phyloP scores from a whole-genome alignment of 192 early-diverging fungal species.

The Coemansia sp. region DNA sequence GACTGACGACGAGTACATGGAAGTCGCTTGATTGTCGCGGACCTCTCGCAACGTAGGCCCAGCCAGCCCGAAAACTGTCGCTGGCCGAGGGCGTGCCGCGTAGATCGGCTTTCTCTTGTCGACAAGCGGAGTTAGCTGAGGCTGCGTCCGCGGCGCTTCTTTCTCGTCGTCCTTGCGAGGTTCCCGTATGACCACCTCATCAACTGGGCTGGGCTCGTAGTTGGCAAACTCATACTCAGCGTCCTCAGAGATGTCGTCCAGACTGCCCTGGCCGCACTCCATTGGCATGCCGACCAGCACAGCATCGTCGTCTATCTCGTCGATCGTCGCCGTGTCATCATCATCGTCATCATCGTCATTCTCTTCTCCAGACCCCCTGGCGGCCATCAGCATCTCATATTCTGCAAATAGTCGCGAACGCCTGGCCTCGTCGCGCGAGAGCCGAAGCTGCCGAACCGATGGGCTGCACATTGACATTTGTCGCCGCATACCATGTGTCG shows the following conservation, averaged over 20 bases:
- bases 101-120: conserved; percentile 11
- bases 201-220: conserved; percentile 14
- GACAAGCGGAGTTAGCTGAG: neutral
- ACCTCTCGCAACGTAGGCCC: neutral
- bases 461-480: conserved; percentile 43
- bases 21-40: conserved; percentile 11
- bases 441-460: conserved; percentile 24
- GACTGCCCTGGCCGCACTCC: neutral
- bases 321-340: neutral
- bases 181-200: neutral
- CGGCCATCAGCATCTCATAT: conserved; percentile 45
- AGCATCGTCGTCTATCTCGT: conserved; percentile 1
- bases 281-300: neutral
- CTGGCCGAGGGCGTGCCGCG: conserved; percentile 9
- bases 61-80: conserved; percentile 7
- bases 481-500: conserved; percentile 10
- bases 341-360: conserved; percentile 31
- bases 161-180: neutral
- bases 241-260: conserved; percentile 32
- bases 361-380: conserved; percentile 25
- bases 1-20: conserved; percentile 19
- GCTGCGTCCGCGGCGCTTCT: neutral
- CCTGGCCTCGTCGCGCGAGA: conserved; percentile 51
- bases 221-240: conserved; percentile 17
- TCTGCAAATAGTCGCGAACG: conserved; percentile 50